Evolutionary conservation across 2,329 filamentous ascomycete species (phyloP).

Genomic region (Epichloe glyceriae): DNA sequence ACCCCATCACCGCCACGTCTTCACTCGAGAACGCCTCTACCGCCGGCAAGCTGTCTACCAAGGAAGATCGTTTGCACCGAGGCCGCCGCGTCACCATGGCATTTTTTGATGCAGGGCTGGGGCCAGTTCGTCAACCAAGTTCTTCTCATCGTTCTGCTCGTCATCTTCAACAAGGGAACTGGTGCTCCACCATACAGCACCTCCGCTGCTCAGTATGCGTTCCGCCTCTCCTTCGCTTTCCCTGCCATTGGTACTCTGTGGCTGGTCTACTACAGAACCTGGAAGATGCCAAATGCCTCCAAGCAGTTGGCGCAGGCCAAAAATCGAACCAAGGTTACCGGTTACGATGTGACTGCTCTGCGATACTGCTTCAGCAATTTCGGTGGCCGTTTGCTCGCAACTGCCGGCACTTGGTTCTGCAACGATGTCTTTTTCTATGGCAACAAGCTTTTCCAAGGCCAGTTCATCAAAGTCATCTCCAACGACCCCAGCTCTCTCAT

Average conservation of each 20-base stretch:
- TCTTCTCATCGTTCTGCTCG: constrained; percentile 70
- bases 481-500: constrained; percentile 59
- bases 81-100: constrained; percentile 91
- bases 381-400: constrained; percentile 73
- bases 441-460: constrained; percentile 91
- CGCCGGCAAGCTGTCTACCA: constrained; percentile 77
- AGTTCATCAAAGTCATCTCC: constrained; percentile 78
- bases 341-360: constrained; percentile 81
- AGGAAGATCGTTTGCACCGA: constrained; percentile 86
- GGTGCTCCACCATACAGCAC: constrained; percentile 66
- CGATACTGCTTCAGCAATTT: constrained; percentile 70
- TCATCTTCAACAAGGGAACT: constrained; percentile 72
- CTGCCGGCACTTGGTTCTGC: constrained; percentile 81
- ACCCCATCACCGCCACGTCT: constrained; percentile 91
- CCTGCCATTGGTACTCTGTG: constrained; percentile 83
- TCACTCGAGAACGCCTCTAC: constrained; percentile 86
- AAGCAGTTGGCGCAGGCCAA: constrained; percentile 74
- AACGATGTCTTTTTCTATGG: constrained; percentile 99
- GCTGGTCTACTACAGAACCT: constrained; percentile 92
- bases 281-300: constrained; percentile 82
- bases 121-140: constrained; percentile 92
- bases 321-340: constrained; percentile 75
- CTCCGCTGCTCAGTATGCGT: constrained; percentile 75
- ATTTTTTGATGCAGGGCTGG: constrained; percentile 98
- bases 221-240: constrained; percentile 83